Evolutionary conservation across 352 stramenopile species (phyloP), one percentile per base, ranked within the genome.

Genomic region (Pythium dissimile): DNA sequence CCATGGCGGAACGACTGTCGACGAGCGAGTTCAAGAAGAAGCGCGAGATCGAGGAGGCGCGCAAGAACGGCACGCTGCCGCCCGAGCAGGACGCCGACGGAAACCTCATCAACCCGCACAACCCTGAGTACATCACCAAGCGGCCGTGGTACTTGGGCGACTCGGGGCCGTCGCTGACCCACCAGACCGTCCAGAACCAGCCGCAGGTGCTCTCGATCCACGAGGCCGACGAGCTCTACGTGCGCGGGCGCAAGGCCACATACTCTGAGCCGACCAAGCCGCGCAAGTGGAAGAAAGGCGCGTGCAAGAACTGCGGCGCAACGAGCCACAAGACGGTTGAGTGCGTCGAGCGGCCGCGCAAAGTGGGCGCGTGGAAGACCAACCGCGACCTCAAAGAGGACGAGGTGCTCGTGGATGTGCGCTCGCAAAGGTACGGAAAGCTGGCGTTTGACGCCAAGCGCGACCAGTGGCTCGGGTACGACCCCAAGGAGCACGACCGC

Each of bases 41-140:
- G 74, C 73, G 72, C 52, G 87, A 95, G 72, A 72, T 95, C 34
- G 84, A 95, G n/a, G 86, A 97, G 59, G 88, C 88, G 55, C 81
- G 88, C 28, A 93, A 95, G 71, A 89, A 89, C 39, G 88, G 88
- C n/a, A 91, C 77, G 55, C 64, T 94, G 48, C 85, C 84, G 18
- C 88, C 89, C 0, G 86, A 94, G 70, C 70, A 95, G 66, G 89
- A 97, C 66, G 80, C 85, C 18, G 85, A 96, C 21, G 95, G 95
- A 20, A 95, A 96, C 57, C 98, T 99, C 65, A 99, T 99, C 70
- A 99, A 99, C 75, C 96, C 97, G 37, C 97, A 99, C 84, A 99
- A 99, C 72, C 97, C 97, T 39, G 96, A 99, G 75, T 99, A 98
- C 78, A 99, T 99, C 67, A 98, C 89, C 43, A 98, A 99, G 75